Evolutionary conservation across 1,139 yeast species (phyloP), one percentile per base, ranked within the genome.

Genomic region (Meyerozyma guilliermondii): DNA sequence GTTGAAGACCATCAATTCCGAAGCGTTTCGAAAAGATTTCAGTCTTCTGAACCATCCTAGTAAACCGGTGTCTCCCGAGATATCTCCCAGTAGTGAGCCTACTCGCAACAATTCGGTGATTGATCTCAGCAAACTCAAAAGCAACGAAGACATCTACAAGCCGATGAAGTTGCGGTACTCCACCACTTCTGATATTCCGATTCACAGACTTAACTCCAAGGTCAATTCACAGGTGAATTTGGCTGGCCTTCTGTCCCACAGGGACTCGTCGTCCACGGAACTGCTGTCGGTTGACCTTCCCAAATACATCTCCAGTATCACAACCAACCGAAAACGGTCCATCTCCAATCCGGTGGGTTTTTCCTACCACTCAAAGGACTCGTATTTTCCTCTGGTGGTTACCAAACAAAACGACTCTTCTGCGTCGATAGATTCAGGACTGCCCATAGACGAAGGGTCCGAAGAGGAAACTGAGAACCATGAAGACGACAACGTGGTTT

Each of bases 301-400:
- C 36, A 18, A 37, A 35, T 45, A 5, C 43, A 44, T 10, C 34
- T 53, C 30, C 39, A 35, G 55, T 63, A 4, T 62, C 63, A 24
- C n/a, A n/a, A n/a, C 63, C 71, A 1, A 53, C 76, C 26, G 80
- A 78, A 44, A 86, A 86, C 7, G 55, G 44, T 52, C 40, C 41
- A 46, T 26, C 46, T 52, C 13, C 50, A 51, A 41, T 41, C 44
- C 31, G 46, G 55, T 30, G 16, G 33, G 22, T 2, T 28, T 38
- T 10, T 18, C 34, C 24, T 28, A 38, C 34, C 30, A 38, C 34
- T 11, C 24, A 24, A 38, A 38, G 40, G 40, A 38, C 35, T 38
- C 40, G 29, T 38, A 38, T 29, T 38, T 38, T 14, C 40, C 40
- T 5, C 17, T 13, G n/a, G 26, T 27, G 11, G 17, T 28, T 6